Evolutionary conservation across 164 flowering plant species (phyloP).

Genomic region (Sextonia rubra): DNA sequence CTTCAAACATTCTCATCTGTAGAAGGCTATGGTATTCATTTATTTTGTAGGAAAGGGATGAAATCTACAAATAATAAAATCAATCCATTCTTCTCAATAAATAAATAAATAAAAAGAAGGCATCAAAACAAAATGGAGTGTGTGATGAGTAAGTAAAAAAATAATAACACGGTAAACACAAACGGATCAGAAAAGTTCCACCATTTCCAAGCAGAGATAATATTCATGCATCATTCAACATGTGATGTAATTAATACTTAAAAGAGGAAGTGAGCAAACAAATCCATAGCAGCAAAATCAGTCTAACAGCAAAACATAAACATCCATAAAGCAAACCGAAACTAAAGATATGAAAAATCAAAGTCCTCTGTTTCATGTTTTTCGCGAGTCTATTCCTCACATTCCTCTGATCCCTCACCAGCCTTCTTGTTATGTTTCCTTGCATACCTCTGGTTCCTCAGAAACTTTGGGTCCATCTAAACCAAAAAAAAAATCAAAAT

Average conservation of each 20-base stretch:
- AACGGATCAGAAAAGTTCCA: background rate
- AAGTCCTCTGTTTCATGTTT: background rate
- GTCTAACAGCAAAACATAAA: background rate
- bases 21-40: too few relatives aligned
- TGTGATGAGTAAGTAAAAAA: background rate
- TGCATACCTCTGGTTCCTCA: slow-evolving; percentile 99
- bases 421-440: slow-evolving; percentile 87
- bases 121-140: too few relatives aligned
- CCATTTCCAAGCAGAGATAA: background rate
- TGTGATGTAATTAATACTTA: background rate
- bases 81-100: too few relatives aligned
- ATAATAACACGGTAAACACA: background rate
- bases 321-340: background rate
- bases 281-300: background rate
- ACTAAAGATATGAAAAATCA: background rate
- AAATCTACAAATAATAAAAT: too few relatives aligned
- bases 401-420: slow-evolving; percentile 31
- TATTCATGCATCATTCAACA: background rate
- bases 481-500: background rate
- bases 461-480: slow-evolving; percentile 94
- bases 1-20: too few relatives aligned
- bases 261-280: background rate
- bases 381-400: slow-evolving; percentile 22
- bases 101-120: too few relatives aligned
- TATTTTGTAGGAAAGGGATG: too few relatives aligned